Evolutionary conservation across 176 grass and related monocot genomes (phyloP), one percentile per base, ranked within the genome.

Genomic region (Zoysia pacifica): DNA sequence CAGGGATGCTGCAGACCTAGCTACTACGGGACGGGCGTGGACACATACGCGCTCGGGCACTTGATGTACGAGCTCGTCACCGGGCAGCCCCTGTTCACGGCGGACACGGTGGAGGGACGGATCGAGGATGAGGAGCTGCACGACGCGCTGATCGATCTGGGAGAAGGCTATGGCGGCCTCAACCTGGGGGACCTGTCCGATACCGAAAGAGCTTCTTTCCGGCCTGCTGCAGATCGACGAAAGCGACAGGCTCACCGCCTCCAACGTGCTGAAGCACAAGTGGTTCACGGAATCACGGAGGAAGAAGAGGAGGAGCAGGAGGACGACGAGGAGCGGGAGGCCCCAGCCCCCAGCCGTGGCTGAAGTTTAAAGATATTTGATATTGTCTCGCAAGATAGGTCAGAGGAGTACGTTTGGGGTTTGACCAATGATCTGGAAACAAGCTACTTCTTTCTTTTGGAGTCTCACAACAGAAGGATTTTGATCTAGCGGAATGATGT

Each of bases 401-500:
- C 28, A 28, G 28, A 28, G 5, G 80, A 80, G 73, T n/a, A n/a
- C n/a, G n/a, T 42, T 79, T 80, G 69, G 37, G 78, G 79, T 70
- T 77, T 82, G 42, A 62, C 72, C 80, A 67, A 74, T 87, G 48
- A 94, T 81, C 76, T 89, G 69, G 78, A 94, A 97, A 74, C 72
- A 78, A 78, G 73, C 87, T 7, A 14, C 55, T 49, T 85, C 79
- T 79, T 75, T 92, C 73, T 94, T 97, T 87, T 78, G 84, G 72
- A 94, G 49, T 89, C 28, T 28, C 28, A 28, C 28, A 28, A 28
- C 28, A 28, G 28, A 28, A 28, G 74, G 74, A 62, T 78, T 87
- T 88, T 78, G 79, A 79, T 87, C 88, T 77, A 89, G 77, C 41
- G 92, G 73, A 69, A 81, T 72, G 49, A 97, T 83, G 55, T 80